phyloP scores from a whole-genome alignment of 2,329 filamentous ascomycete species.

The Colletotrichum sp. region DNA sequence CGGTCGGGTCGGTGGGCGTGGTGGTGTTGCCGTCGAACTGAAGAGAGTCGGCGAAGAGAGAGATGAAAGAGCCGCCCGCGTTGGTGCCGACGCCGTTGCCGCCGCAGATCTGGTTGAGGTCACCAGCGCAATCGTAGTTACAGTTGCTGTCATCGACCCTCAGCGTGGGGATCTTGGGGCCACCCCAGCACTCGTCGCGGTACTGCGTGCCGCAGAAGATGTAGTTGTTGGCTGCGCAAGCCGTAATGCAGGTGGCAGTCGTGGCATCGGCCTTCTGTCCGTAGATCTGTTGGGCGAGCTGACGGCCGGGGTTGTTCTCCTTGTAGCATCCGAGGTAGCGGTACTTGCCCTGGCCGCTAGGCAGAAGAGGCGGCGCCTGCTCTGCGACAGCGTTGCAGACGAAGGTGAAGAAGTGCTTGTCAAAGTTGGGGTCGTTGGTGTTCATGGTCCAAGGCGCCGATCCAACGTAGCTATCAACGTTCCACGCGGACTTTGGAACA shows the following conservation, averaged over 20 bases:
- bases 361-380: constrained; percentile 53
- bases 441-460: constrained; percentile 60
- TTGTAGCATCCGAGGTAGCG: constrained; percentile 59
- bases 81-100: constrained; percentile 45
- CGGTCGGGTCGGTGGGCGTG: not conserved
- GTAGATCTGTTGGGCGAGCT: constrained; percentile 48
- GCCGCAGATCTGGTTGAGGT: constrained; percentile 55
- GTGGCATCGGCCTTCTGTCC: constrained; percentile 41
- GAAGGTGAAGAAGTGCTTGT: constrained; percentile 58
- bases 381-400: constrained; percentile 54
- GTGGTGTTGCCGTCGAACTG: constrained; percentile 31
- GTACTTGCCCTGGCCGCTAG: constrained; percentile 50
- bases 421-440: constrained; percentile 55
- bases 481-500: constrained; percentile 61
- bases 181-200: constrained; percentile 58
- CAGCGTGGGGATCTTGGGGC: constrained; percentile 47
- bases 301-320: constrained; percentile 59
- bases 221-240: constrained; percentile 39
- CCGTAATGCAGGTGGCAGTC: constrained; percentile 47
- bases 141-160: constrained; percentile 51
- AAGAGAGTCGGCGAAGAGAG: constrained; percentile 46
- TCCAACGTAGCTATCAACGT: constrained; percentile 53
- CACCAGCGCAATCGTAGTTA: constrained; percentile 55
- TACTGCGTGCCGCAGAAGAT: constrained; percentile 55
- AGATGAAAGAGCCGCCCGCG: constrained; percentile 46